Evolutionary conservation across 768 basidiomycete species (phyloP), one percentile per base, ranked within the genome.

Genomic region (Boletus huronensis): DNA sequence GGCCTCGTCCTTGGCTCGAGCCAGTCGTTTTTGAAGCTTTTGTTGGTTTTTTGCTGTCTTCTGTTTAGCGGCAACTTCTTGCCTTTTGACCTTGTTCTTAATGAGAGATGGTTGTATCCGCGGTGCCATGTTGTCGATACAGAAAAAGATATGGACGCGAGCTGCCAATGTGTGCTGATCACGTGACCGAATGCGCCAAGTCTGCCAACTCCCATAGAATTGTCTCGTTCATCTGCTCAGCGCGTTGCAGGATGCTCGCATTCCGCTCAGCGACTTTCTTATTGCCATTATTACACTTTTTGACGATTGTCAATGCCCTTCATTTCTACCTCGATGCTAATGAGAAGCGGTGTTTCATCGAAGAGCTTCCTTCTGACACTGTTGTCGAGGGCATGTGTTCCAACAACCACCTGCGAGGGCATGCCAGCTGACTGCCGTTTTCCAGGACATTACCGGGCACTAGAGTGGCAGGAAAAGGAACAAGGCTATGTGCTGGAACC

Each of bases 321-420:
- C 97, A 99, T 69, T 97, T 98, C 73, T 99, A 99, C 70, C 83
- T 99, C 54, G 93, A 97, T 68, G 86, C 93, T 17, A 89, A 91
- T 66, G 92, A 97, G 71, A 87, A 88, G 65, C 82, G 90, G 45
- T 99, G 97, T 70, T 98, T 98, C 74, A 82, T 98, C 54, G 97
- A 98, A 68, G 97, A 99, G 70, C 76, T 98, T 19, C 96, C 97
- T 13, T 84, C 85, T 3, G 89, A 96, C 71, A 98, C 94, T n/a
- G 86, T 94, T 28, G 91, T 96, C 35, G 91, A 97, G 78, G 93
- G 95, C 90, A 63, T 56, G 78, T 65, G 36, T 43, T 39, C 19
- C 49, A 16, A 26, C 34, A 17, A 14, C 46, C 9, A 19, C 29
- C 3, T 19, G 31, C 3, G 25, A 50, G 32, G 48, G 48, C 25